Percentiles rank a stretch among this genome's conserved stretches.
phyloP scores from a whole-genome alignment of 768 basidiomycete genomes.

The Dioszegia aurantiaca region DNA sequence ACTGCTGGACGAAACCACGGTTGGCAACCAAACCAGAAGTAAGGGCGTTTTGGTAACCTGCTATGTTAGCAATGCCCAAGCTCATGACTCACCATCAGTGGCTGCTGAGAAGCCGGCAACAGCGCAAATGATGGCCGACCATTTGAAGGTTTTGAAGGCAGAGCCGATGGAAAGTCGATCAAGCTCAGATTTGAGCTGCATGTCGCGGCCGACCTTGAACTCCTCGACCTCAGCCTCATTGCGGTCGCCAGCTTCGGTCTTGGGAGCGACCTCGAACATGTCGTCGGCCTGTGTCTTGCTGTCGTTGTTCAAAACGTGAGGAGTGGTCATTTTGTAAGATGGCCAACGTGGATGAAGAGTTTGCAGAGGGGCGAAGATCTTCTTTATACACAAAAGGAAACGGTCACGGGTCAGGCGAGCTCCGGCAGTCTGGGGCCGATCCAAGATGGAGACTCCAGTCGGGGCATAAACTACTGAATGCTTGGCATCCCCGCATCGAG shows the following conservation, averaged over 20 bases:
- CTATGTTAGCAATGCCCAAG: neutral
- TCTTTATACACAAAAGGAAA: no score
- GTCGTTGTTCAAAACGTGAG: neutral
- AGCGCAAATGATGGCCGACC: constrained; percentile 19
- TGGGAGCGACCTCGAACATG: no score
- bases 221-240: neutral
- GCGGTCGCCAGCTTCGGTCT: no score
- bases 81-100: constrained; percentile 22
- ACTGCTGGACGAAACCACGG: constrained; percentile 9
- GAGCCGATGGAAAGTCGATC: constrained; percentile 18
- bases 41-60: constrained; percentile 8
- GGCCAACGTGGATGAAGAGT: neutral
- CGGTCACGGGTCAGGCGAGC: no score
- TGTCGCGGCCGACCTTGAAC: constrained; percentile 4
- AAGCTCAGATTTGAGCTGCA: constrained; percentile 27
- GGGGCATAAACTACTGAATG: no score
- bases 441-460: no score
- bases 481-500: no score
- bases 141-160: constrained; percentile 18
- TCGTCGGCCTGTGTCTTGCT: neutral
- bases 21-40: constrained; percentile 10
- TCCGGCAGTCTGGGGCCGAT: no score
- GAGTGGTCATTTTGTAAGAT: constrained; percentile 3
- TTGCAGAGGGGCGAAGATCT: no score
- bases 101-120: constrained; percentile 30